phyloP scores from a whole-genome alignment of 805 yeast genomes.

The Yarrowia sp. region DNA sequence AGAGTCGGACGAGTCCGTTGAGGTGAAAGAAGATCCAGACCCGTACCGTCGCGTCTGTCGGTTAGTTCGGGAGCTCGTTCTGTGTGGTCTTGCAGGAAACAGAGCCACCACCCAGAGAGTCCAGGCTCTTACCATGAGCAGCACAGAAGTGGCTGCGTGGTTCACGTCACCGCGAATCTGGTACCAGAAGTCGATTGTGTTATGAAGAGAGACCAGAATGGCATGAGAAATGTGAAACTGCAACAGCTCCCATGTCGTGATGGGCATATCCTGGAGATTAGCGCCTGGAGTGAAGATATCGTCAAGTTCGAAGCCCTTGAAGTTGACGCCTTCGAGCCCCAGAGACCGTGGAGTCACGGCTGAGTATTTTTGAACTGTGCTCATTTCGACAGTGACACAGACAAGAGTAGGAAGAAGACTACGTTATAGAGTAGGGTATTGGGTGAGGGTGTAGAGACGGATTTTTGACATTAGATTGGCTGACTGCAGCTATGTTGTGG shows the following conservation, averaged over 20 bases:
- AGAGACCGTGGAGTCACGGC: not conserved
- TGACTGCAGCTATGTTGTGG: not conserved
- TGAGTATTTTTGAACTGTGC: not conserved
- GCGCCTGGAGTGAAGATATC: slow-evolving; percentile 30
- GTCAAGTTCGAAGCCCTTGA: slow-evolving; percentile 30
- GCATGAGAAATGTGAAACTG: slow-evolving; percentile 29
- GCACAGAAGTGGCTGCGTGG: slow-evolving; percentile 7
- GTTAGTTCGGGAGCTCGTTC: not conserved
- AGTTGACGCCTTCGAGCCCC: slow-evolving; percentile 23
- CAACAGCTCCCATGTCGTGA: slow-evolving; percentile 29
- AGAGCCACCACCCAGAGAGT: not conserved
- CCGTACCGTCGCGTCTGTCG: not conserved
- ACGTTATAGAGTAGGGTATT: not conserved
- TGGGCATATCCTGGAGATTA: slow-evolving; percentile 20
- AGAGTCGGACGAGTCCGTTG: not conserved
- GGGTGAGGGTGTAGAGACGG: not conserved
- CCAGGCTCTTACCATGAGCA: slow-evolving; percentile 10
- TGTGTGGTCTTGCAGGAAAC: not conserved
- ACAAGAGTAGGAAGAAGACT: not conserved
- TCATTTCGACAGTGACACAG: not conserved
- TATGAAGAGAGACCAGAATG: slow-evolving; percentile 18
- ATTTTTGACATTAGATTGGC: not conserved
- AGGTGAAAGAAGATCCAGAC: not conserved
- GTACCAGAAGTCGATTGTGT: not conserved
- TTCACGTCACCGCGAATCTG: not conserved